phyloP scores from a whole-genome alignment of 306 rosid species.

The Gillenia trifoliata region DNA sequence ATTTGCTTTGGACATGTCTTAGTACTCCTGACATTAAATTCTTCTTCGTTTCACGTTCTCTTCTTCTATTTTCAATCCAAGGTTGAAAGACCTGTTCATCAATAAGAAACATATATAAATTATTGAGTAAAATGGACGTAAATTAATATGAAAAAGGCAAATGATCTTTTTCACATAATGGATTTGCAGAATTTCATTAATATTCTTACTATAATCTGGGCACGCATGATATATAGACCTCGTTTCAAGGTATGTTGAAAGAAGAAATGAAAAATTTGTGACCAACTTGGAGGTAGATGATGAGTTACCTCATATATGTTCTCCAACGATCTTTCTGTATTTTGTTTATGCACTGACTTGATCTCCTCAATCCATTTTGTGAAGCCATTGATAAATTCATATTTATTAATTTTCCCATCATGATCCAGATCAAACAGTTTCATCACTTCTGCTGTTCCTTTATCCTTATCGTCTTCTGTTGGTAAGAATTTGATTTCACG shows the following conservation, averaged over 20 bases:
- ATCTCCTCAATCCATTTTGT: slow-evolving; percentile 24
- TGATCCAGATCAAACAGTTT: slow-evolving; percentile 40
- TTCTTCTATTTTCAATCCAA: slow-evolving; percentile 39
- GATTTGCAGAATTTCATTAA: not conserved
- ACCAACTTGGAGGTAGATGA: not conserved
- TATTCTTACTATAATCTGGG: not conserved
- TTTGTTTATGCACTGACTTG: slow-evolving; percentile 6
- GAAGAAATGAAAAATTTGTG: not conserved
- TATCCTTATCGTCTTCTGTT: slow-evolving; percentile 26
- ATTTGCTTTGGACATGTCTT: slow-evolving; percentile 10
- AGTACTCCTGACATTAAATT: slow-evolving; percentile 10
- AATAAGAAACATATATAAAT: slow-evolving; percentile 2
- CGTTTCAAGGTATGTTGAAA: not conserved
- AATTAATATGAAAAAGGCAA: not conserved
- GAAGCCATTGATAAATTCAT: slow-evolving; percentile 54
- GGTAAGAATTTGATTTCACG: slow-evolving; percentile 27
- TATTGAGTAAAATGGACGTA: not conserved
- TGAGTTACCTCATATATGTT: slow-evolving; percentile 2
- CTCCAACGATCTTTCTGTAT: not conserved
- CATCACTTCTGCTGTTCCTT: slow-evolving; percentile 35
- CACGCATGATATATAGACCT: not conserved
- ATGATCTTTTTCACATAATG: not conserved
- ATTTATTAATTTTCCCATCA: slow-evolving; percentile 44
- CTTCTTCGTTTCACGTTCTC: slow-evolving; percentile 14
- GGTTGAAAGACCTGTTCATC: slow-evolving; percentile 37